Evolutionary conservation across 352 stramenopile genomes (phyloP), one percentile per base, ranked within the genome.

Genomic region (Globisporangium spinosum): DNA sequence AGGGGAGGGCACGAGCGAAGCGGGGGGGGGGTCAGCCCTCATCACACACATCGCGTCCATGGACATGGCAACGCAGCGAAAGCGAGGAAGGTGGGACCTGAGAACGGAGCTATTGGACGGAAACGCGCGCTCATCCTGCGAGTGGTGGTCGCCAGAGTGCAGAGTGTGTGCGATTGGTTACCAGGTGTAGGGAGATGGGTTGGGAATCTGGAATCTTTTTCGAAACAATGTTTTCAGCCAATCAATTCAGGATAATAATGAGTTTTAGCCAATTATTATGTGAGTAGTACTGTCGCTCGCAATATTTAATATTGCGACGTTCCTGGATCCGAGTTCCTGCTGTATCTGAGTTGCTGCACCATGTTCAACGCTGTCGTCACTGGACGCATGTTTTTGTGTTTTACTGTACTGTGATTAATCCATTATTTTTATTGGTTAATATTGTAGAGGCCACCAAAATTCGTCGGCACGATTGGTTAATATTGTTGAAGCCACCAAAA

Each of bases 401-500:
- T 15, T 8, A 58, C 22, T 34, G 51, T 58, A 58, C 12, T 32
- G 5, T 58, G 0, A 13, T 58, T 58, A n/a, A 12, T 58, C 4
- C 3, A 25, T 43, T 32, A 15, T 15, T 54, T 13, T 38, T 7
- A 45, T 57, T 64, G 59, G 59, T 35, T 64, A 35, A 53, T 63
- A 63, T 34, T 53, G 23, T 6, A 23, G n/a, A 63, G 40, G 6
- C 25, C 58, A 54, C 10, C 45, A 63, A 23, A 27, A 40, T 43
- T 0, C 10, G 35, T 43, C 3, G 4, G 0, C 17, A 17, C 10
- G 7, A 57, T 65, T 65, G 59, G 59, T 35, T 57, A 35, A 54
- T 63, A 63, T 23, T 54, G 15, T 6, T 9, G 5, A 63, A 59
- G 54, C 15, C 58, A 63, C 27, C 47, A 63, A 25, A 20, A 27